A percentile compares a stretch with the other conserved stretches of the same genome.
Evolutionary conservation across 441 rosid genomes (phyloP).

Genomic region (Gossypium davidsonii): DNA sequence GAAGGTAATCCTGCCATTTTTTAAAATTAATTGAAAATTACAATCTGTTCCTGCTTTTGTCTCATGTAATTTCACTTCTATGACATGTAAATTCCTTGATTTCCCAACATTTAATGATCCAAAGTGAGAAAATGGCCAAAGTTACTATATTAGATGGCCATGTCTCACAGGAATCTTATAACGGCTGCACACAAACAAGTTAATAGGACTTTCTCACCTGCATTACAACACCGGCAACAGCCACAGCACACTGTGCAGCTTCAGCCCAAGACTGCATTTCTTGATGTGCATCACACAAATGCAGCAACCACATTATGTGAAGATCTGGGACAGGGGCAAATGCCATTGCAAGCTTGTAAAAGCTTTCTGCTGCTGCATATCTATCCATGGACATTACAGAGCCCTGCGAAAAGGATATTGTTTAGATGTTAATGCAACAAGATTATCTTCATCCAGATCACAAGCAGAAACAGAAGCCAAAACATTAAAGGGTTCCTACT

Average conservation of each 20-base stretch:
- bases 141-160: not conserved
- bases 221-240: conserved; percentile 99
- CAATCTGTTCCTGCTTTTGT: not conserved
- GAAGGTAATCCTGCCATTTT: not conserved
- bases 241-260: conserved; percentile 99
- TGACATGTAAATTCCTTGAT: not conserved
- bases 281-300: conserved; percentile 99
- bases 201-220: conserved; percentile 47
- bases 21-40: not conserved
- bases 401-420: conserved; percentile 40
- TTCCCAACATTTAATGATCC: conserved; percentile 1
- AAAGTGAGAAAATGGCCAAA: not conserved
- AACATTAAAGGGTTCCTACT: not conserved
- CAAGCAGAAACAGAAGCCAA: not conserved
- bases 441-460: not conserved
- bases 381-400: conserved; percentile 83
- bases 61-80: conserved; percentile 1
- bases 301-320: conserved; percentile 99
- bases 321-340: conserved; percentile 99
- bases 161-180: not conserved
- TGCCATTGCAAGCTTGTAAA: conserved; percentile 96
- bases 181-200: conserved; percentile 3
- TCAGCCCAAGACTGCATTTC: conserved; percentile 99
- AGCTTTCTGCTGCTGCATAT: conserved; percentile 98
- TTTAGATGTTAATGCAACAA: conserved; percentile 9